Base-by-base conservation (phyloP, 1,284 basidiomycete species). In the Sutorius eximius region DNA sequence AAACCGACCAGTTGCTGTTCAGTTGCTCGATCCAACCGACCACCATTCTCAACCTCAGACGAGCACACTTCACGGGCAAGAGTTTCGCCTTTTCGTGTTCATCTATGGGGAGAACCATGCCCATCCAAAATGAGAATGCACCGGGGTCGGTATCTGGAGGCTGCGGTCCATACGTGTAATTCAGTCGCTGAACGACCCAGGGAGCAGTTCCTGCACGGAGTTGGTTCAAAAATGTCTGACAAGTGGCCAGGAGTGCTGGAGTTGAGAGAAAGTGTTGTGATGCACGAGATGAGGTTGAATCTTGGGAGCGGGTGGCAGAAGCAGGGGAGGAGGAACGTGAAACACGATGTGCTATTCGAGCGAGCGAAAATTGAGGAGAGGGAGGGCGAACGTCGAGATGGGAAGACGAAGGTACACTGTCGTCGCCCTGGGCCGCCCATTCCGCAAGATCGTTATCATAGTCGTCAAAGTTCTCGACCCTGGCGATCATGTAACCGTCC, bases 11-110 rank as follows among this genome's bases (percentile, higher is more conserved):
- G 46, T 83, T 82, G 52, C 77, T 80, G 55, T 85, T 77, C 36
- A 91, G 74, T 67, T 85, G 82, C 67, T 96, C 93, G 63, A 98
- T 95, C 95, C 95, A 98, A 66, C 93, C 89, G 37, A 93, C 90
- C 54, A 96, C 87, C 61, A 98, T 78, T 55, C 89, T 78, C 46
- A 98, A 73, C 34, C 95, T 80, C 58, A 95, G 75, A 27, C 89
- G 81, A 1, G 90, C 79, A 53, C 86, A 90, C 58, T 89, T 85
- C 56, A 97, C 91, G 3, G 94, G 92, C n/a, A 98, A 76, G n/a
- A 98, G 77, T 62, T 92, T 91, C 18, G 92, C 90, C 73, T 96
- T 96, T 75, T 97, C 93, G 64, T 89, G 83, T 62, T 97, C 93
- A 68, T 96, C 93, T 64, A 98, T 94, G n/a, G 95, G 95, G 58